Evolutionary conservation across 83 land plant genomes (phyloP), one percentile per base, ranked within the genome.

Genomic region (Larix sibirica): DNA sequence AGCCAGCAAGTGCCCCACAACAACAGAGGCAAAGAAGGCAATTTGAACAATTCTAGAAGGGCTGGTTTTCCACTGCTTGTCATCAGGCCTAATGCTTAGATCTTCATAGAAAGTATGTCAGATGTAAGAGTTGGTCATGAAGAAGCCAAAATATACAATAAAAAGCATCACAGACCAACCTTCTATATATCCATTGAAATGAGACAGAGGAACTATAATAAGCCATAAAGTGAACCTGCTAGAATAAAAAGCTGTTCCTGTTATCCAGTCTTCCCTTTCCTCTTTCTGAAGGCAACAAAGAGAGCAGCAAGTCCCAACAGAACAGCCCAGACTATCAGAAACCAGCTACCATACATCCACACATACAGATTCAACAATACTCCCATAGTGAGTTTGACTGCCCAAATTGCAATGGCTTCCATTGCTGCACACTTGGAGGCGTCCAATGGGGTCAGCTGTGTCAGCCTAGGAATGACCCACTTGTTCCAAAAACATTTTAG

Each of bases 91-190:
- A 17, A 90, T 81, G 62, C 79, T 75, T 44, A 88, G 85, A 71
- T 90, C 89, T 3, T 91, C 96, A 80, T 96, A 96, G 23, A 91
- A 74, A 20, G 92, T 88, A 33, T 80, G 79, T 33, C 99, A 86
- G 26, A 95, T 85, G 59, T 83, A 76, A 10, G 89, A 84, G 76
- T 89, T 88, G 83, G 91, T 88, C 82, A 92, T 87, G 85, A 95
- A 96, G 87, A 90, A 94, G 76, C 88, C 89, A 58, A 84, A 88
- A 83, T 96, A 96, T 24, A 87, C 83, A 62, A 89, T 84, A 80
- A 90, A 96, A 81, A 96, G 88, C 62, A 84, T 90, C 21, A 90
- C 63, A 3, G 99, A 97, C 95, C 95, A 96, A 16, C 97, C 97
- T 81, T 96, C 92, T 28, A 96, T 81, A 75, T 86, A 96, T 36